Percentiles rank a stretch among this genome's conserved stretches.
Conservation (phyloP, 1,139 yeast species). For the Yamadazyma sp. region DNA sequence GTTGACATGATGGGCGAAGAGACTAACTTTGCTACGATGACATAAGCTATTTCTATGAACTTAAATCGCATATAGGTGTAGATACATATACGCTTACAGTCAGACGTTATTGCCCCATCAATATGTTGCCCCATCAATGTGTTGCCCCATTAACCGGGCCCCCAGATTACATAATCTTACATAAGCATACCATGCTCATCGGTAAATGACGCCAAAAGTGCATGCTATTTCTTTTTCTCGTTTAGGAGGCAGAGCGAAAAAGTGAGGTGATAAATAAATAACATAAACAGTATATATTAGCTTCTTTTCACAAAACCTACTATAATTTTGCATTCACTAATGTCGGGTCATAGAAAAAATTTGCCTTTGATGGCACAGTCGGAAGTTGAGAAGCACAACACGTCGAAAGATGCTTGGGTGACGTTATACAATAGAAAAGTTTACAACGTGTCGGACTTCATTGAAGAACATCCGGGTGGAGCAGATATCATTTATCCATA, state of each 20-base stretch:
- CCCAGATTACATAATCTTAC: no score
- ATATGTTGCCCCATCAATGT: no score
- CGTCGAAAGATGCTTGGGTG: constrained; percentile 69
- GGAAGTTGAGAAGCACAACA: constrained; percentile 52
- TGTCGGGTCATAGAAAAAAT: constrained; percentile 19
- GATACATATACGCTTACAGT: no score
- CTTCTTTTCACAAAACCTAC: background rate
- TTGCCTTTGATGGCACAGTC: constrained; percentile 35
- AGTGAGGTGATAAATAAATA: constrained; percentile 6
- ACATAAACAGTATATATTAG: no score
- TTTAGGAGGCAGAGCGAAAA: background rate
- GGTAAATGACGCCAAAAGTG: no score
- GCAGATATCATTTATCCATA: constrained; percentile 69
- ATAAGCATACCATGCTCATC: no score
- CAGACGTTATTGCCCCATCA: no score
- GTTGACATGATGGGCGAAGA: background rate
- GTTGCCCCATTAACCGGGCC: no score
- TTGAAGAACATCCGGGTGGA: constrained; percentile 90
- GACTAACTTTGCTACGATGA: background rate
- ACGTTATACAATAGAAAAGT: constrained; percentile 71
- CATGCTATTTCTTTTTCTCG: background rate
- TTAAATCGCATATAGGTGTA: no score
- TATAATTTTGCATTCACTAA: background rate
- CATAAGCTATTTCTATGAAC: background rate
- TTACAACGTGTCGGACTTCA: constrained; percentile 75